These are phyloP conservation scores for Aspergillus sclerotiicarbonarius DNA, from an alignment of 495 filamentous ascomycete genomes.

Conservation along the genomic window DNA sequence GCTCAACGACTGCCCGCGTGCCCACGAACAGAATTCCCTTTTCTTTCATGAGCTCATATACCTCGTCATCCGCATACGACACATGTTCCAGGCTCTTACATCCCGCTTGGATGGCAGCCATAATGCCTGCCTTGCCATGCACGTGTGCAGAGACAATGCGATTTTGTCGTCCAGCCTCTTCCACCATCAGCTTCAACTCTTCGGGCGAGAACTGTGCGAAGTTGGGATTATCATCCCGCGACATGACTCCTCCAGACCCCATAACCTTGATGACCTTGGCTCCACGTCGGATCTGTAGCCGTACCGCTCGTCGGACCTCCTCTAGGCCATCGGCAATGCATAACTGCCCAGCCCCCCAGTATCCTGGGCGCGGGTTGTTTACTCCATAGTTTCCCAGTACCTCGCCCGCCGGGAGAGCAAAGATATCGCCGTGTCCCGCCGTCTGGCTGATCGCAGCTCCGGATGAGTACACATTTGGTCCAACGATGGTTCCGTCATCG, in stretches of 20 bases:
- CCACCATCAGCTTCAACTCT: not conserved
- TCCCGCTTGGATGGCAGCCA: not conserved
- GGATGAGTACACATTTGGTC: not conserved
- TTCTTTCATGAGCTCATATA: not conserved
- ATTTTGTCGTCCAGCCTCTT: not conserved
- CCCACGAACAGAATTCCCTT: not conserved
- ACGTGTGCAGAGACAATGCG: conserved; percentile 1
- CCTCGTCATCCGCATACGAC: not conserved
- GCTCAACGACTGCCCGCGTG: not conserved
- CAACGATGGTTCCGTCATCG: not conserved
- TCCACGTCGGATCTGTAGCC: not conserved
- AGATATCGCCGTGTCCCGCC: not conserved
- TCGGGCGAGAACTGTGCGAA: not conserved
- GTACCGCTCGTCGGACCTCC: not conserved
- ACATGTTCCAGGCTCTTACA: conserved; percentile 6
- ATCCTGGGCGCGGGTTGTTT: not conserved
- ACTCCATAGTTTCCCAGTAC: not conserved
- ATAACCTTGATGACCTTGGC: conserved; percentile 3
- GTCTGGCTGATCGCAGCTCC: not conserved
- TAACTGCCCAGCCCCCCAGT: not conserved
- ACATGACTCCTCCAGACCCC: not conserved
- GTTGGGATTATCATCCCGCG: not conserved
- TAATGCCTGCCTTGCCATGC: not conserved
- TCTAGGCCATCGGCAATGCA: not conserved
- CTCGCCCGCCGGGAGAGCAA: not conserved